These are phyloP conservation scores for Vitis riparia DNA, from an alignment of 164 flowering plant species.

Conservation along the genomic window DNA sequence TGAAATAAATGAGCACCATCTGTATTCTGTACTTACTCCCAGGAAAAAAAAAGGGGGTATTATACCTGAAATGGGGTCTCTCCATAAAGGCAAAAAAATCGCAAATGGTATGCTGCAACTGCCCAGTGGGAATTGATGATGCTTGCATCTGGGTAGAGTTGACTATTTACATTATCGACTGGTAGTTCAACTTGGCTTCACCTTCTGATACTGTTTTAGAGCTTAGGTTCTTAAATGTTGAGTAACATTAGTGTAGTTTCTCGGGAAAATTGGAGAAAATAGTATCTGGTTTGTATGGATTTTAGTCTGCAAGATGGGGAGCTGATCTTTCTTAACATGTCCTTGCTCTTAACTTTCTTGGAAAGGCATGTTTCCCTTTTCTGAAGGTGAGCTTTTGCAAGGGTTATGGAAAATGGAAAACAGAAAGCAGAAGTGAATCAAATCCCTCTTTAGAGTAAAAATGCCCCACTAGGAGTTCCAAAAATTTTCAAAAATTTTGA, in stretches of 20 bases:
- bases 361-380: background rate
- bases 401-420: background rate
- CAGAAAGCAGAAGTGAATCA: background rate
- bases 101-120: too few relatives aligned
- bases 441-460: background rate
- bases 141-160: background rate
- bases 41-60: background rate
- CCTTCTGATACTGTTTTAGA: background rate
- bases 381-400: background rate
- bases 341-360: background rate
- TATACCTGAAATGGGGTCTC: background rate
- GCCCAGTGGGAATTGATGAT: too few relatives aligned
- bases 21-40: too few relatives aligned
- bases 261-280: background rate
- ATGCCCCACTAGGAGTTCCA: background rate
- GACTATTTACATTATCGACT: background rate
- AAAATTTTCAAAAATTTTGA: background rate
- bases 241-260: too few relatives aligned
- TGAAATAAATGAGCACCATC: too few relatives aligned
- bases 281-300: conserved; percentile 1
- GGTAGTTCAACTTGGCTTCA: background rate
- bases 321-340: background rate
- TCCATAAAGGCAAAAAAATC: background rate
- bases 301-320: background rate
- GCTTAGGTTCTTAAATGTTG: background rate